phyloP scores from a whole-genome alignment of 2,329 filamentous ascomycete species.

The Drechslerella coelobrocha region DNA sequence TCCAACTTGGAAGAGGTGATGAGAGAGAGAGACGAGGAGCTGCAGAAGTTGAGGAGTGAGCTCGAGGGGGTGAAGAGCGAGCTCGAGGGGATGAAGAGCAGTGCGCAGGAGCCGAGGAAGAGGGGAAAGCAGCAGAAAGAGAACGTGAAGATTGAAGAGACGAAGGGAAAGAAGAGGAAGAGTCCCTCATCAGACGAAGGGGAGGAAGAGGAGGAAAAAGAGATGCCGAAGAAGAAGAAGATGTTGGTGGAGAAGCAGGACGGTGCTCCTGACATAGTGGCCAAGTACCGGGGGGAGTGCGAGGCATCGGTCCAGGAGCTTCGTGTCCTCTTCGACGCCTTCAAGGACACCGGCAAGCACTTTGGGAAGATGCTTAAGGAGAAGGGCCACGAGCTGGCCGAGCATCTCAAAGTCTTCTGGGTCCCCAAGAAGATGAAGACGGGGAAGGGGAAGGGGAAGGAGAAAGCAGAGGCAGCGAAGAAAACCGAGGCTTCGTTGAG shows the following conservation, averaged over 20 bases:
- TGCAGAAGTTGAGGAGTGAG: background rate
- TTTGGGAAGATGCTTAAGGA: background rate
- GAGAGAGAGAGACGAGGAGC: background rate
- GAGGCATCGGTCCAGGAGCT: background rate
- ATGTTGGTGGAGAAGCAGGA: background rate
- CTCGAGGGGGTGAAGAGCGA: background rate
- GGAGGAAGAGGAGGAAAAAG: background rate
- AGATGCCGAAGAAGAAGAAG: background rate
- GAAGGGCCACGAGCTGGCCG: background rate
- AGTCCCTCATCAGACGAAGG: background rate
- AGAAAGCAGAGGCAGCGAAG: background rate
- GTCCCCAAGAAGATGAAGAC: background rate
- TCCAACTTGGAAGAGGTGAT: background rate
- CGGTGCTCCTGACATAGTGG: background rate
- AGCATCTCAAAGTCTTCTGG: slow-evolving; percentile 1
- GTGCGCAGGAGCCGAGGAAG: background rate
- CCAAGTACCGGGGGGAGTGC: background rate
- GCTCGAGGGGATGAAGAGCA: background rate
- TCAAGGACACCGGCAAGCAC: background rate
- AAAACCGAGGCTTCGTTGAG: background rate
- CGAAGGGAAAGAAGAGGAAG: background rate
- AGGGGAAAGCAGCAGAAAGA: background rate
- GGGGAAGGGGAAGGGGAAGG: background rate
- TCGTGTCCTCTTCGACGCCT: background rate
- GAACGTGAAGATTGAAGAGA: background rate